These are phyloP conservation scores for Trypanosoma melophagium DNA, from an alignment of 208 protist genomes.

Conservation along the genomic window DNA sequence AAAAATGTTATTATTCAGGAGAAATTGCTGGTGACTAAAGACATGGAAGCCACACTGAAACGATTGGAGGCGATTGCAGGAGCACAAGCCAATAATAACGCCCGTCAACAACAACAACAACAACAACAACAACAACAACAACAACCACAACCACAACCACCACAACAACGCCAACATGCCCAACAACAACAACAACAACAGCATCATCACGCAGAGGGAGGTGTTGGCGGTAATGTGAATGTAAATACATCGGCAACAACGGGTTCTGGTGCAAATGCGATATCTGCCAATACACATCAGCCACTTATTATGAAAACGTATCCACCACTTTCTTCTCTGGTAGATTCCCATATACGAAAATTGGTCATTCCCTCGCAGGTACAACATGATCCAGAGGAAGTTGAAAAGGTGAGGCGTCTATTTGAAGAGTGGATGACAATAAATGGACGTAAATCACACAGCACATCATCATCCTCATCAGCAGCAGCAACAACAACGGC, in stretches of 20 bases:
- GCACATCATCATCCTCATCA: neutral
- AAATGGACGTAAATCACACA: conserved; percentile 24
- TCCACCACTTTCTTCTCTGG: conserved; percentile 54
- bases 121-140: conserved; percentile 17
- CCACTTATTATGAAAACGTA: conserved; percentile 41
- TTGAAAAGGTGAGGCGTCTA: conserved; percentile 53
- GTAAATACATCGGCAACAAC: neutral
- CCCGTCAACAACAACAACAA: conserved; percentile 37
- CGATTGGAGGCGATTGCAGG: conserved; percentile 71
- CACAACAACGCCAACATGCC: conserved; percentile 20
- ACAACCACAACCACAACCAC: conserved; percentile 21
- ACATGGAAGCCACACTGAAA: conserved; percentile 72
- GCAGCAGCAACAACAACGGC: neutral
- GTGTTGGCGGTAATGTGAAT: too few relatives aligned
- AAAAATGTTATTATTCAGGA: conserved; percentile 79
- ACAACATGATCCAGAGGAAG: conserved; percentile 36
- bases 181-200: conserved; percentile 21
- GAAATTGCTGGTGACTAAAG: conserved; percentile 49
- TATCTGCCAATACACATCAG: conserved; percentile 9
- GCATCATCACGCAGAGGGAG: conserved; percentile 7
- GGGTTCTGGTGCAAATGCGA: neutral
- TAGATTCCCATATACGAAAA: conserved; percentile 39
- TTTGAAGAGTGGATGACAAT: conserved; percentile 86
- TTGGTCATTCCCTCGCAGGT: conserved; percentile 54
- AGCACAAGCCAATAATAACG: conserved; percentile 29